A percentile compares a stretch with the other conserved stretches of the same genome.
Conservation (phyloP, 176 grass and related monocot species). For the Carex parvula region DNA sequence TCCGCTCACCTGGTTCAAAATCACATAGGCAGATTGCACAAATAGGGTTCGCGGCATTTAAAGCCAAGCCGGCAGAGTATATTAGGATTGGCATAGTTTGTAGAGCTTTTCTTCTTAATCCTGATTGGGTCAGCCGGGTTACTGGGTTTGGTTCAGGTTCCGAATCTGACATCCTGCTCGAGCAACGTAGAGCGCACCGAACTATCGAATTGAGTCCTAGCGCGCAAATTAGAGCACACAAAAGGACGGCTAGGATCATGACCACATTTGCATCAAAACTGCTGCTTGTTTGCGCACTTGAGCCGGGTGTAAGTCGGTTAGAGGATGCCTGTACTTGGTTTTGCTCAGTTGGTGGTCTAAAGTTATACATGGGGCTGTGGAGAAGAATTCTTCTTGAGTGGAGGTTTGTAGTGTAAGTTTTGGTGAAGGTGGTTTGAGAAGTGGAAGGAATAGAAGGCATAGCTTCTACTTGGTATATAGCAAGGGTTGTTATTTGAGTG, state of each 20-base stretch:
- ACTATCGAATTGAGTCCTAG: constrained; percentile 77
- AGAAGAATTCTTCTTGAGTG: constrained; percentile 64
- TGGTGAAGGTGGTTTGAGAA: neutral
- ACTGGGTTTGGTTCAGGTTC: constrained; percentile 30
- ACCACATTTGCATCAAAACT: constrained; percentile 70
- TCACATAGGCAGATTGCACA: constrained; percentile 78
- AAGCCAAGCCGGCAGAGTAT: constrained; percentile 43
- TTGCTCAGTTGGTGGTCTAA: constrained; percentile 37
- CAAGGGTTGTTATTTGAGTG: neutral
- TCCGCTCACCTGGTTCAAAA: constrained; percentile 59
- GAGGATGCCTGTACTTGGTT: constrained; percentile 28
- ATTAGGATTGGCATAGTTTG: constrained; percentile 60
- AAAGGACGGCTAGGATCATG: constrained; percentile 74
- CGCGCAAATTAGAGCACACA: constrained; percentile 69
- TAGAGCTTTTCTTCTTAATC: constrained; percentile 60
- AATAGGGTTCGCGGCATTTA: constrained; percentile 44
- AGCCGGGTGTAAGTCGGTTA: neutral
- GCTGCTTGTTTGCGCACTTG: constrained; percentile 11
- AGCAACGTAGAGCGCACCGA: constrained; percentile 57
- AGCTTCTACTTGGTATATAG: neutral
- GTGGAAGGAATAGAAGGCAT: constrained; percentile 37
- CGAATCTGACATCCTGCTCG: constrained; percentile 26
- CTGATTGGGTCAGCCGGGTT: constrained; percentile 40
- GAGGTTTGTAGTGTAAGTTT: constrained; percentile 23
- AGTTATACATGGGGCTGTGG: constrained; percentile 44